phyloP scores from a whole-genome alignment of 2,329 filamentous ascomycete genomes.

The Didymosphaeria variabile region DNA sequence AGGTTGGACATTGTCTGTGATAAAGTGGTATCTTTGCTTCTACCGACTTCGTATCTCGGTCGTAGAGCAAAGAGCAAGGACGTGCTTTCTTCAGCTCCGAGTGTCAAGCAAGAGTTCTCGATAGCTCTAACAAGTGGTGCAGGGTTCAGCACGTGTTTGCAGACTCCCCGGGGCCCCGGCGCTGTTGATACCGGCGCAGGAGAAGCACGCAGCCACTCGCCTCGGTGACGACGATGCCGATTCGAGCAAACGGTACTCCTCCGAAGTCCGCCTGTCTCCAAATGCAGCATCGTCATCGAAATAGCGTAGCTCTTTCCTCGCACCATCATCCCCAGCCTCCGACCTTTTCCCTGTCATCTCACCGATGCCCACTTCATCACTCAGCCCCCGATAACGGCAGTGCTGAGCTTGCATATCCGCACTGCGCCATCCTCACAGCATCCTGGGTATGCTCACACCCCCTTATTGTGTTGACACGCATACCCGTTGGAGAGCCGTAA shows the following conservation, averaged over 20 bases:
- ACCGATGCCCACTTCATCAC: background rate
- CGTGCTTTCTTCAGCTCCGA: background rate
- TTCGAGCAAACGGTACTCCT: background rate
- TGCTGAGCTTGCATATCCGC: background rate
- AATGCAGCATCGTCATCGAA: background rate
- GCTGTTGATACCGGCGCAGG: background rate
- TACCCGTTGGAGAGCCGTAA: conserved; percentile 11
- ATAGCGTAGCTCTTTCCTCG: background rate
- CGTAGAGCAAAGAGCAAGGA: background rate
- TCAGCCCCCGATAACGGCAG: background rate
- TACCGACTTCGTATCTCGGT: background rate
- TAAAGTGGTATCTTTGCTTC: background rate
- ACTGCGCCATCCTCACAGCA: background rate
- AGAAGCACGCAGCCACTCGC: background rate
- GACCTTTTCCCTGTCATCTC: background rate
- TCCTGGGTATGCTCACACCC: background rate
- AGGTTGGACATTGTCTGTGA: conserved; percentile 24
- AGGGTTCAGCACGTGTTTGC: conserved; percentile 6
- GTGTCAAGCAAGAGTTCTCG: background rate
- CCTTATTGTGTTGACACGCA: background rate
- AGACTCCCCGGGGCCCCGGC: background rate
- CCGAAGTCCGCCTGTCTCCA: background rate
- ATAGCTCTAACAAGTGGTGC: background rate
- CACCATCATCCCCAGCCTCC: background rate
- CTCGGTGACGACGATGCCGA: background rate